Evolutionary conservation across 108 stramenopile species (phyloP).

Genomic region (Nitzschia inconspicua): DNA sequence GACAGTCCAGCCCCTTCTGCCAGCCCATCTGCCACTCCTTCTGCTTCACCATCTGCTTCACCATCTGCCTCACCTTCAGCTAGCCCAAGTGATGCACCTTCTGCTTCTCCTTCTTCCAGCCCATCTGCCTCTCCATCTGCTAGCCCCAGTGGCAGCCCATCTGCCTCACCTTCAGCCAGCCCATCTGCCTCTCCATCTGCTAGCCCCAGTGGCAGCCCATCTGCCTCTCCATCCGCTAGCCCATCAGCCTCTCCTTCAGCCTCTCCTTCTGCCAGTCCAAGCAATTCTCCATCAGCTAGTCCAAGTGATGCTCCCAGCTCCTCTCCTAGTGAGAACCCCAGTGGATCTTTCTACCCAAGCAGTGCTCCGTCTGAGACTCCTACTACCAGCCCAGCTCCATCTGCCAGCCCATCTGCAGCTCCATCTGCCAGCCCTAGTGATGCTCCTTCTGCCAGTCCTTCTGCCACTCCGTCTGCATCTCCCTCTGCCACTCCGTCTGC

Average conservation of each 20-base stretch:
- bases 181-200: too few species aligned
- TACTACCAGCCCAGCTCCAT: too few species aligned
- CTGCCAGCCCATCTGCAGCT: conserved; percentile 1
- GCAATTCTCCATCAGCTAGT: background rate
- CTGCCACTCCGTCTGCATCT: background rate
- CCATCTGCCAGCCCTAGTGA: background rate
- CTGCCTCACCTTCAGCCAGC: too few species aligned
- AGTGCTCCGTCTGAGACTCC: too few species aligned
- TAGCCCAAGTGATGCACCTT: background rate
- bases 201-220: too few species aligned
- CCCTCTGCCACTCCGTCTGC: background rate
- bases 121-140: background rate
- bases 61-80: background rate
- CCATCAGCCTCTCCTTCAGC: too few species aligned
- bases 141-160: background rate
- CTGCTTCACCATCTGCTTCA: background rate
- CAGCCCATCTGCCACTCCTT: conserved; percentile 6
- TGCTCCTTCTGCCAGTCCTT: background rate
- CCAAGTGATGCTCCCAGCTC: too few species aligned
- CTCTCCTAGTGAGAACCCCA: too few species aligned
- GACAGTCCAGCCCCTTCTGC: conserved; percentile 1
- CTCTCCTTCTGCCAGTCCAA: background rate
- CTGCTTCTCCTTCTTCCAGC: too few species aligned
- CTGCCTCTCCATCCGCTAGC: background rate
- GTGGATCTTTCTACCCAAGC: too few species aligned